phyloP scores from a whole-genome alignment of 805 yeast species.

The Lipomyces sp. region DNA sequence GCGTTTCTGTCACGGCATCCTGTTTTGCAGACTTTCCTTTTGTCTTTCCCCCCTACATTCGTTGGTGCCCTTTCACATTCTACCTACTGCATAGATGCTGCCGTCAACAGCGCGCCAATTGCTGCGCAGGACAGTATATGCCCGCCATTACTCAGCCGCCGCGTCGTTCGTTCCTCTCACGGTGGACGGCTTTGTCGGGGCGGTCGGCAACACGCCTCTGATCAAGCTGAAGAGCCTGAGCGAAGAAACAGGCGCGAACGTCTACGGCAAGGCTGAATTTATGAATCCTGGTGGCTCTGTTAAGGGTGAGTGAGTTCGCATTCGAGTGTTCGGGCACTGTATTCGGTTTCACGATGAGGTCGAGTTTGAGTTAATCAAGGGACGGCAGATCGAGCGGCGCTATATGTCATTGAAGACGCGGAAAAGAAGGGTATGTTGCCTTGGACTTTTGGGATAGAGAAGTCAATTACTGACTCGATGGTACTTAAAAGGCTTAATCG shows the following conservation, averaged over 20 bases:
- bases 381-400: constrained; percentile 72
- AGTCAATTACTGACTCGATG: not conserved
- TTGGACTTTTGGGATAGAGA: too few relatives aligned
- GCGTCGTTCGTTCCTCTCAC: constrained; percentile 61
- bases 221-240: constrained; percentile 58
- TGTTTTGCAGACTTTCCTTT: too few relatives aligned
- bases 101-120: not conserved
- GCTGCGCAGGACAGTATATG: constrained; percentile 2
- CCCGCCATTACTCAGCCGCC: not conserved
- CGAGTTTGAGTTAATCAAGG: not conserved
- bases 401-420: constrained; percentile 72
- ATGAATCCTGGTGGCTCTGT: constrained; percentile 94
- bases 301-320: constrained; percentile 41
- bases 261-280: constrained; percentile 87
- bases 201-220: constrained; percentile 92
- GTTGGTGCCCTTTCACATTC: too few relatives aligned
- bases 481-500: constrained; percentile 43
- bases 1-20: too few relatives aligned
- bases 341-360: too few relatives aligned
- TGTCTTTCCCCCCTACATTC: too few relatives aligned
- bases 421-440: constrained; percentile 53
- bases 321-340: too few relatives aligned
- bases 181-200: constrained; percentile 71
- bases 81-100: too few relatives aligned
- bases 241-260: constrained; percentile 60